These are phyloP conservation scores for Pyrus betulifolia DNA, from an alignment of 306 rosid species.

Conservation along the genomic window DNA sequence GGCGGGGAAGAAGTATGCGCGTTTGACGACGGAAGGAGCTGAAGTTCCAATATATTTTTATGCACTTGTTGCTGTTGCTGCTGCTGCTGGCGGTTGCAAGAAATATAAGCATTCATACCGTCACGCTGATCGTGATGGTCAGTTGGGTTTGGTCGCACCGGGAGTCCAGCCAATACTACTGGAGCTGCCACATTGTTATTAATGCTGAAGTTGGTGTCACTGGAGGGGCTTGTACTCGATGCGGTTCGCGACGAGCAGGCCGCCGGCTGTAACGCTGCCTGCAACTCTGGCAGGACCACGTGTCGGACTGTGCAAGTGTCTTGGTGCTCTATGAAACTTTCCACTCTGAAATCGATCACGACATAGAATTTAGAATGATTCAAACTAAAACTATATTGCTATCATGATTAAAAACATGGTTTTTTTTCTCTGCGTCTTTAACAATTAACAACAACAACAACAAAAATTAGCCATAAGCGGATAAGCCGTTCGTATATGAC, in stretches of 20 bases:
- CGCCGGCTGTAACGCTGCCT: constrained; percentile 23
- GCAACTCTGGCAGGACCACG: constrained; percentile 40
- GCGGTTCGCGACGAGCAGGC: constrained; percentile 70
- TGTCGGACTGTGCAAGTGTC: constrained; percentile 64
- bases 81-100: neutral
- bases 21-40: constrained; percentile 48
- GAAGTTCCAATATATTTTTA: constrained; percentile 50
- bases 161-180: constrained; percentile 37
- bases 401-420: neutral
- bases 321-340: constrained; percentile 97
- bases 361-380: constrained; percentile 1
- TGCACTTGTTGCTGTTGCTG: constrained; percentile 12
- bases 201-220: constrained; percentile 47
- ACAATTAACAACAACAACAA: neutral
- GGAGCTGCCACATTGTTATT: neutral
- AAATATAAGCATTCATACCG: constrained; percentile 9
- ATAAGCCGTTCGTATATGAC: neutral
- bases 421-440: neutral
- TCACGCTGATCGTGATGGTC: constrained; percentile 1
- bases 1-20: constrained; percentile 7
- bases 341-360: constrained; percentile 48
- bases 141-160: constrained; percentile 24
- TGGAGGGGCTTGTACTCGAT: constrained; percentile 77
- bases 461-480: neutral
- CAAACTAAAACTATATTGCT: neutral